Evolutionary conservation across 768 basidiomycete genomes (phyloP).

Genomic region (Pleurotus eryngii): DNA sequence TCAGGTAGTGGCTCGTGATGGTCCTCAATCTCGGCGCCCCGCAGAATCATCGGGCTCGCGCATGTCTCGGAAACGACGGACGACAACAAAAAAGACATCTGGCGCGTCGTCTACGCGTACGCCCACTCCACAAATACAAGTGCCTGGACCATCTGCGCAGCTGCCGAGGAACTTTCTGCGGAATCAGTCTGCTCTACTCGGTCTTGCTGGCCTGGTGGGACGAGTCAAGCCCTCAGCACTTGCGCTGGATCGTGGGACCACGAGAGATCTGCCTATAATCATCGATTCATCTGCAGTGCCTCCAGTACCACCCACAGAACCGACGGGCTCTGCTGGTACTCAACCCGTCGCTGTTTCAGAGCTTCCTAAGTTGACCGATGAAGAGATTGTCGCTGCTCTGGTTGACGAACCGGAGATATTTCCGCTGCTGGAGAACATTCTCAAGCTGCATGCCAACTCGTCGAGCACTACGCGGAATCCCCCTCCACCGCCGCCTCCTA

Average conservation of each 20-base stretch:
- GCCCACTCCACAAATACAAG: constrained; percentile 50
- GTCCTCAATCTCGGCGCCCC: too few relatives aligned
- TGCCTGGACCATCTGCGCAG: constrained; percentile 62
- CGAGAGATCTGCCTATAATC: constrained; percentile 64
- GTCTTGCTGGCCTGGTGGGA: constrained; percentile 67
- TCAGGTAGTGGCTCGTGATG: too few relatives aligned
- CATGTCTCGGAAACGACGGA: too few relatives aligned
- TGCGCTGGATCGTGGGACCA: constrained; percentile 46
- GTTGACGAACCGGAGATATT: constrained; percentile 64
- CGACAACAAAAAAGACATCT: constrained; percentile 25
- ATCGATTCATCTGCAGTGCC: constrained; percentile 41
- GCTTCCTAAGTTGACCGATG: constrained; percentile 48
- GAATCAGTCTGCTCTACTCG: constrained; percentile 68
- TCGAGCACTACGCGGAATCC: not conserved
- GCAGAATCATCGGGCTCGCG: too few relatives aligned
- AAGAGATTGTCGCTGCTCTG: constrained; percentile 59
- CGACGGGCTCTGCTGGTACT: constrained; percentile 8
- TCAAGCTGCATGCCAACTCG: constrained; percentile 38
- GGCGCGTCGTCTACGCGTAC: constrained; percentile 42
- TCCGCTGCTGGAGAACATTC: constrained; percentile 58
- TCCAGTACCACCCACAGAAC: constrained; percentile 13
- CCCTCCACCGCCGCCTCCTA: not conserved
- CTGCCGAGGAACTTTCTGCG: constrained; percentile 69
- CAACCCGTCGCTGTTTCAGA: constrained; percentile 32
- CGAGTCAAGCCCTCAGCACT: constrained; percentile 59